Base-by-base conservation (phyloP, 805 yeast genomes). In the Yarrowia bubula region DNA sequence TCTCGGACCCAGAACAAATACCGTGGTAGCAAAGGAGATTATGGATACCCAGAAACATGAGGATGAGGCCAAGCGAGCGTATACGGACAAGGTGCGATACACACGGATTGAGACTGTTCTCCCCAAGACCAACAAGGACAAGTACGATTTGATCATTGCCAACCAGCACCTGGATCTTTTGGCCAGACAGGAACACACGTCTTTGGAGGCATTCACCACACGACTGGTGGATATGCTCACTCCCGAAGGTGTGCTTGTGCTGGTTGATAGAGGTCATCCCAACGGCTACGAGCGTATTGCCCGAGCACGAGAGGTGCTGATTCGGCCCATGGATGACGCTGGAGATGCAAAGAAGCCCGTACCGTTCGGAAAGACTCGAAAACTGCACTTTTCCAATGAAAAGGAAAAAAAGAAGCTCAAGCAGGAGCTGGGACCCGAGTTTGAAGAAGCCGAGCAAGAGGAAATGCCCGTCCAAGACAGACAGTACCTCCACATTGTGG, bases 261-360 rank as follows among this genome's bases (percentile, higher is more conserved):
- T 95, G 1, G 77, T 92, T 2, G 98, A 95, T 76, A 80, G 97
- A 68, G 99, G 99, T 2, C 89, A 88, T 65, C 90, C 98, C 0
- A 72, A 86, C 37, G 98, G 98, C 0, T 90, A 90, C 72, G 99
- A 95, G 75, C 80, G 85, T 2, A 82, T 92, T 66, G 96, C 97
- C 0, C 80, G 97, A 64, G 97, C 98, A 4, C 81, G 99, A 71
- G 97, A 93, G 74, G 77, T 90, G 4, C 84, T 91, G 83, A 77
- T 93, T n/a, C 84, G 98, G 69, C 97, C 98, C 0, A 96, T 73
- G 38, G 75, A 71, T 33, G 64, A 70, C 17, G 69, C 67, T 5
- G 68, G 67, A 4, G 70, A 70, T 6, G 70, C 71, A 48, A 69
- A 75, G 55, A 32, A 44, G 1, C 71, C 71, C 10, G 58, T 67